A percentile compares a stretch with the other conserved stretches of the same genome.
Evolutionary conservation across 805 yeast species (phyloP).

Genomic region (Candida insectalens): DNA sequence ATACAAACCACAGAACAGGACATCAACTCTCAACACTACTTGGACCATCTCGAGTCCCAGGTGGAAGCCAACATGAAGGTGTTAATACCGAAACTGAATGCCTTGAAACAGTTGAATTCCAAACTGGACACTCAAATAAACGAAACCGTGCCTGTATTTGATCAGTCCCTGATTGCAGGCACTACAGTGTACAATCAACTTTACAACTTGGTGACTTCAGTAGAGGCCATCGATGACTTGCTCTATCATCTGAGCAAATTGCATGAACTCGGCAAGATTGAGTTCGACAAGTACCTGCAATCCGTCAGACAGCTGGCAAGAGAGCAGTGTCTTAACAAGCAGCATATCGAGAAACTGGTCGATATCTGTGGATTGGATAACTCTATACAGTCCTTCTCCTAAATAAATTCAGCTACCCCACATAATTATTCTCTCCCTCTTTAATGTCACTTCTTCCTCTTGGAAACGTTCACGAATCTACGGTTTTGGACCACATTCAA

Average conservation of each 20-base stretch:
- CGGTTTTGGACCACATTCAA: slow-evolving; percentile 11
- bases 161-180: slow-evolving; percentile 38
- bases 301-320: slow-evolving; percentile 45
- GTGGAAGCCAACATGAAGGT: slow-evolving; percentile 17
- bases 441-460: slow-evolving; percentile 20
- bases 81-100: slow-evolving; percentile 7
- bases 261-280: slow-evolving; percentile 37
- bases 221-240: slow-evolving; percentile 31
- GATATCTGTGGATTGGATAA: slow-evolving; percentile 12
- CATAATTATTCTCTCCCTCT: background rate
- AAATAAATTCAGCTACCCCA: too few species aligned
- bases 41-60: slow-evolving; percentile 9
- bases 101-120: slow-evolving; percentile 9
- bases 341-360: slow-evolving; percentile 30
- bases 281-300: slow-evolving; percentile 32
- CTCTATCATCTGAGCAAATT: slow-evolving; percentile 46
- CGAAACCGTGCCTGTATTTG: slow-evolving; percentile 25
- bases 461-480: slow-evolving; percentile 10
- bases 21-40: slow-evolving; percentile 9
- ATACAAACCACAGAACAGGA: slow-evolving; percentile 11
- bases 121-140: slow-evolving; percentile 18
- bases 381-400: background rate
- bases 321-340: slow-evolving; percentile 48
- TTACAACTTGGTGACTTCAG: slow-evolving; percentile 54
- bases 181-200: slow-evolving; percentile 50